These are phyloP conservation scores for Aureobasidium musti DNA, from an alignment of 2,329 filamentous ascomycete genomes.

Conservation along the genomic window DNA sequence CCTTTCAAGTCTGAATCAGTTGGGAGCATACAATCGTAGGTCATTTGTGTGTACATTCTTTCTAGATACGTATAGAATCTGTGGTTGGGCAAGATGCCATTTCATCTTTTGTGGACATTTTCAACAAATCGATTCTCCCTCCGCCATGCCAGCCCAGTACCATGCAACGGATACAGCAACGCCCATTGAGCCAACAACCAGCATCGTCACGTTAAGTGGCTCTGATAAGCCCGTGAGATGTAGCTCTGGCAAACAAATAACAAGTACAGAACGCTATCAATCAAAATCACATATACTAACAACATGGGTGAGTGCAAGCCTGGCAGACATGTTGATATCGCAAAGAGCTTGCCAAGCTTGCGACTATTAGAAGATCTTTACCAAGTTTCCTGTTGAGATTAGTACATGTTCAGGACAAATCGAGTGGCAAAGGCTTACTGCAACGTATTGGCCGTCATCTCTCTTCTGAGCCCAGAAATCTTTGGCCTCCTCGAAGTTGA, in stretches of 20 bases:
- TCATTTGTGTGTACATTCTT: not conserved
- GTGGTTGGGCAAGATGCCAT: not conserved
- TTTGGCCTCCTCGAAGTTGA: constrained; percentile 77
- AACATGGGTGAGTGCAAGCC: not conserved
- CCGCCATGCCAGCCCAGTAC: not conserved
- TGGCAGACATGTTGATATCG: not conserved
- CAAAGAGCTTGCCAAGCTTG: not conserved
- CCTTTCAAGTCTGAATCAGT: not conserved
- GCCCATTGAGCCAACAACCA: not conserved
- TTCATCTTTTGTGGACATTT: not conserved
- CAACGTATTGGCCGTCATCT: constrained; percentile 92
- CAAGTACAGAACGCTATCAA: constrained; percentile 21
- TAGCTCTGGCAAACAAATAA: not conserved
- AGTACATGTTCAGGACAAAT: not conserved
- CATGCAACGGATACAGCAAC: not conserved
- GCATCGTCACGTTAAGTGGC: not conserved
- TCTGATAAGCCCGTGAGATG: constrained; percentile 5
- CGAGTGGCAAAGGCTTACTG: constrained; percentile 42
- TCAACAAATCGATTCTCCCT: not conserved
- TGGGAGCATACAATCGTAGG: not conserved
- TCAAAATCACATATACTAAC: not conserved
- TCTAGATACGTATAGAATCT: not conserved
- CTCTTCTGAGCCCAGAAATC: constrained; percentile 92
- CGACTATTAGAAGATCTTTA: not conserved
- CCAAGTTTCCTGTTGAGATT: constrained; percentile 24